Conservation (phyloP, 2,329 filamentous ascomycete species). For the Iodosphaeria phyllophila region DNA sequence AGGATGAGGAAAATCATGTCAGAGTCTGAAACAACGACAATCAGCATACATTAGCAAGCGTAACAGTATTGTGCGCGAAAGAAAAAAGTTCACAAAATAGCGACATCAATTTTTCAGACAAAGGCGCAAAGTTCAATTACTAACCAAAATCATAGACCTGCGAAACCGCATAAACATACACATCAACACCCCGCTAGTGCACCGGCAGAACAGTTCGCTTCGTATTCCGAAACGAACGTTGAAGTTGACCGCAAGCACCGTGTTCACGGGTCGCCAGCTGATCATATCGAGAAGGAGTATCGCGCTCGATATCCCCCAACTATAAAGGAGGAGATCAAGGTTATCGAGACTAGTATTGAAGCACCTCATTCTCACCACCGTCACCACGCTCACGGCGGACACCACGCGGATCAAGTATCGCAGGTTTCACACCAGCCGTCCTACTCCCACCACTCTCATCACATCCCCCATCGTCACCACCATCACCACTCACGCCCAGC, state of each 20-base stretch:
- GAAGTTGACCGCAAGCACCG: slow-evolving; percentile 44
- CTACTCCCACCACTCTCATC: slow-evolving; percentile 19
- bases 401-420: slow-evolving; percentile 27
- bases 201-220: slow-evolving; percentile 10
- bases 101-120: not conserved
- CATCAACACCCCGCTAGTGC: slow-evolving; percentile 8
- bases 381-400: too few species aligned
- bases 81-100: not conserved
- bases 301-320: slow-evolving; percentile 38
- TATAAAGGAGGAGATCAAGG: slow-evolving; percentile 16
- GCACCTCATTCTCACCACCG: slow-evolving; percentile 11
- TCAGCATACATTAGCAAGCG: too few species aligned
- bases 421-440: slow-evolving; percentile 35
- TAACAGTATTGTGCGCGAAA: too few species aligned
- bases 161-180: slow-evolving; percentile 9
- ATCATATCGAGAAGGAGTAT: slow-evolving; percentile 48
- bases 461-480: slow-evolving; percentile 24
- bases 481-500: slow-evolving; percentile 1
- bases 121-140: not conserved
- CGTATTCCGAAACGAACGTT: slow-evolving; percentile 44
- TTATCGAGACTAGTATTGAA: slow-evolving; percentile 11
- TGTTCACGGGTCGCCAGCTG: slow-evolving; percentile 32
- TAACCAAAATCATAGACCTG: not conserved
- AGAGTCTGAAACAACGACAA: too few species aligned
- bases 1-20: too few species aligned